Evolutionary conservation across 345 rosid genomes (phyloP).

Genomic region (Hibiscus trionum): DNA sequence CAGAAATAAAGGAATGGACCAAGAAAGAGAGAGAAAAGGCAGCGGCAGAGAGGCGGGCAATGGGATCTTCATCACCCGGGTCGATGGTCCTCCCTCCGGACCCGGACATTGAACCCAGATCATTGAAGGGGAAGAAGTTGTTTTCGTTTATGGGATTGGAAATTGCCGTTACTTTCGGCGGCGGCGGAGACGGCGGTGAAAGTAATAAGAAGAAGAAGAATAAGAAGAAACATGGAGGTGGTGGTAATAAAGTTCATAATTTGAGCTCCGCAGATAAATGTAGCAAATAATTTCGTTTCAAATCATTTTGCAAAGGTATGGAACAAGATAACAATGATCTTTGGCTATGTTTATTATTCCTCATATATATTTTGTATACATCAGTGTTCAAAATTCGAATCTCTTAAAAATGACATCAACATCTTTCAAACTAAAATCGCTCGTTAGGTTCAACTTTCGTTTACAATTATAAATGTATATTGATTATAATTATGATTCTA

Average conservation of each 20-base stretch:
- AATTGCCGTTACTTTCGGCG: slow-evolving; percentile 76
- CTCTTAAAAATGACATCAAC: too few species aligned
- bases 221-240: slow-evolving; percentile 14
- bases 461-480: too few species aligned
- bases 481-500: too few species aligned
- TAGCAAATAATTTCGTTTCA: slow-evolving; percentile 9
- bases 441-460: too few species aligned
- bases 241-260: slow-evolving; percentile 31
- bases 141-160: slow-evolving; percentile 80
- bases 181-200: not conserved
- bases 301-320: too few species aligned
- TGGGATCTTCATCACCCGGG: slow-evolving; percentile 29
- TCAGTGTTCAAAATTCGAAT: too few species aligned
- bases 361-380: too few species aligned
- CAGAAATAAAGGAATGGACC: slow-evolving; percentile 46
- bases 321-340: too few species aligned
- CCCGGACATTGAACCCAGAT: not conserved
- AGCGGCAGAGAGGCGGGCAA: slow-evolving; percentile 55
- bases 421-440: too few species aligned
- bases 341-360: too few species aligned
- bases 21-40: slow-evolving; percentile 41
- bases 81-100: not conserved
- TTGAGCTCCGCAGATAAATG: slow-evolving; percentile 42
- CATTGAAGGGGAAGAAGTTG: slow-evolving; percentile 27
- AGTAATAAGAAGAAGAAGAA: slow-evolving; percentile 12